These are phyloP conservation scores for Dentipellis sp. DNA, from an alignment of 768 basidiomycete genomes.

Conservation along the genomic window DNA sequence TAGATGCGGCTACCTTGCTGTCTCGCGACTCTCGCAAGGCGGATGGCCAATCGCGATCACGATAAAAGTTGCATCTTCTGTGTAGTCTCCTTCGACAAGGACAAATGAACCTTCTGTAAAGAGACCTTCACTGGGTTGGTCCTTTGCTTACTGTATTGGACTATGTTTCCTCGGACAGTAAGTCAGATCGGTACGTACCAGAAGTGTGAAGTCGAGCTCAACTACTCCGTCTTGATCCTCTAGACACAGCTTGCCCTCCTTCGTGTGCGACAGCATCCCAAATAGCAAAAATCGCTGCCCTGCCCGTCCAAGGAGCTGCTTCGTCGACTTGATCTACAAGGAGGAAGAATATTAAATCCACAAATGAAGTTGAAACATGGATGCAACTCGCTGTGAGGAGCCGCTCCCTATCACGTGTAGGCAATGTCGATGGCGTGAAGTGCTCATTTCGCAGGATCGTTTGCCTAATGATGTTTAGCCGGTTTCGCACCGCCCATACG, in stretches of 20 bases:
- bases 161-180: neutral
- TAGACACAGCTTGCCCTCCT: slow-evolving; percentile 83
- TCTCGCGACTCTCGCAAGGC: slow-evolving; percentile 84
- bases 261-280: slow-evolving; percentile 84
- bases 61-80: slow-evolving; percentile 78
- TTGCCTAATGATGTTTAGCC: slow-evolving; percentile 87
- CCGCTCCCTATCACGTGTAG: slow-evolving; percentile 77
- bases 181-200: slow-evolving; percentile 42
- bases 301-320: slow-evolving; percentile 87
- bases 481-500: slow-evolving; percentile 69
- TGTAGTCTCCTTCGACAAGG: slow-evolving; percentile 94
- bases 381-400: slow-evolving; percentile 67
- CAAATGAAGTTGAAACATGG: neutral
- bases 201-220: slow-evolving; percentile 77
- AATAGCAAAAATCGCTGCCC: slow-evolving; percentile 87
- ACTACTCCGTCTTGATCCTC: slow-evolving; percentile 93
- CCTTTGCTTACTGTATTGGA: slow-evolving; percentile 24
- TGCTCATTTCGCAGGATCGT: slow-evolving; percentile 93
- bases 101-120: slow-evolving; percentile 97
- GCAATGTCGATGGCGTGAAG: slow-evolving; percentile 91
- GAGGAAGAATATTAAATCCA: slow-evolving; percentile 1
- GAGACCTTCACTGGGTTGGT: slow-evolving; percentile 89
- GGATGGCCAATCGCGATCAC: slow-evolving; percentile 96
- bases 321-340: slow-evolving; percentile 81
- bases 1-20: slow-evolving; percentile 51